These are phyloP conservation scores for Linanthus parryae DNA, from an alignment of 148 eudicot species.

Conservation along the genomic window DNA sequence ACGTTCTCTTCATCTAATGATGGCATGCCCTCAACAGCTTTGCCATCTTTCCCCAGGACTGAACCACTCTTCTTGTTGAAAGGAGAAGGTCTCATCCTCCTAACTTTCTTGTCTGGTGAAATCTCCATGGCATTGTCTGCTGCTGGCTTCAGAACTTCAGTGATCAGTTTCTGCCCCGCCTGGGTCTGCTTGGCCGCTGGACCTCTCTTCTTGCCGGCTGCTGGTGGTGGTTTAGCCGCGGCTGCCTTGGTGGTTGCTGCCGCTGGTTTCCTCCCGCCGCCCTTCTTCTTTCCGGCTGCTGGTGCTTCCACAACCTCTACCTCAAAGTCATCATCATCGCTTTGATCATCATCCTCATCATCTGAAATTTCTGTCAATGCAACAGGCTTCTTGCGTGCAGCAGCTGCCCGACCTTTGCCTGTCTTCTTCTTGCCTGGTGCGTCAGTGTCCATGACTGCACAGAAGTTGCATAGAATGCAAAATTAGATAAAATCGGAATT, in stretches of 20 bases:
- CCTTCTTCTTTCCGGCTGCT: constrained; percentile 37
- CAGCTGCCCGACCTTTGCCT: constrained; percentile 31
- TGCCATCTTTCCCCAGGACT: constrained; percentile 23
- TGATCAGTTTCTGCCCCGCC: constrained; percentile 47
- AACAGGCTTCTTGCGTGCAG: constrained; percentile 30
- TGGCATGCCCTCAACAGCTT: constrained; percentile 12
- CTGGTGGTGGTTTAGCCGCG: constrained; percentile 30
- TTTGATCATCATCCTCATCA: constrained; percentile 28
- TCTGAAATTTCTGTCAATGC: constrained; percentile 43
- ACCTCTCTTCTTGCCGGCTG: constrained; percentile 61
- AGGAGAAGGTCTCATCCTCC: constrained; percentile 86
- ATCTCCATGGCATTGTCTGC: constrained; percentile 31
- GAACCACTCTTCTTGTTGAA: constrained; percentile 87
- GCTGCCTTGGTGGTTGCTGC: constrained; percentile 32
- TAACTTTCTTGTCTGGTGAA: constrained; percentile 85
- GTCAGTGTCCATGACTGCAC: constrained; percentile 51
- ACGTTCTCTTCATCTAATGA: constrained; percentile 22
- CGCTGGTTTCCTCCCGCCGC: constrained; percentile 47
- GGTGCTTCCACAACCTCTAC: constrained; percentile 17
- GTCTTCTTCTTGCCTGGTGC: constrained; percentile 32
- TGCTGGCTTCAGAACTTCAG: constrained; percentile 49
- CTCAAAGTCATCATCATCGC: constrained; percentile 39
- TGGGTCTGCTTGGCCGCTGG: constrained; percentile 31
- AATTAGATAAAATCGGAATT: no score
- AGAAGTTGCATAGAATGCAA: no score